These are phyloP conservation scores for Crotalaria pallida DNA, from an alignment of 306 rosid species.

Conservation along the genomic window DNA sequence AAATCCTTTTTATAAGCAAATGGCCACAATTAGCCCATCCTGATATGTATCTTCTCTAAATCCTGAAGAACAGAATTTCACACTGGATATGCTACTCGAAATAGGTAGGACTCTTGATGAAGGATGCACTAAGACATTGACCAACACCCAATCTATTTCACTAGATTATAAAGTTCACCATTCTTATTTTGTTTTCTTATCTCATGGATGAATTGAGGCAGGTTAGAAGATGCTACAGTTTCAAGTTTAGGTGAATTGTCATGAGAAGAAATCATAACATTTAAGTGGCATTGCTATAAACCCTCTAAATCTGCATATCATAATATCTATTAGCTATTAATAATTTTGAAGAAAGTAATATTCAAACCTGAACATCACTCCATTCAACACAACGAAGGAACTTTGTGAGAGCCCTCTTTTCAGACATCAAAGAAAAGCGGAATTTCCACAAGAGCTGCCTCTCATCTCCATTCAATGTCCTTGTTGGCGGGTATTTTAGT, in stretches of 20 bases:
- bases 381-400: slow-evolving; percentile 96
- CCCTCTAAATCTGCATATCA: slow-evolving; percentile 3
- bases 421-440: slow-evolving; percentile 97
- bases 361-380: slow-evolving; percentile 92
- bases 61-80: slow-evolving; percentile 1
- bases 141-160: not conserved
- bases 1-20: slow-evolving; percentile 6
- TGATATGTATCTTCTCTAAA: not conserved
- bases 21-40: not conserved
- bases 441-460: slow-evolving; percentile 98
- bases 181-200: not conserved
- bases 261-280: not conserved
- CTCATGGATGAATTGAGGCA: not conserved
- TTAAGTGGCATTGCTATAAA: not conserved
- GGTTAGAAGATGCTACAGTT: slow-evolving; percentile 4
- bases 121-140: slow-evolving; percentile 6
- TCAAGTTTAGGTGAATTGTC: slow-evolving; percentile 11
- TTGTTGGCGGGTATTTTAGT: slow-evolving; percentile 92
- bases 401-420: slow-evolving; percentile 98
- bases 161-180: not conserved
- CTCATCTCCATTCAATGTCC: slow-evolving; percentile 95
- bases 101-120: slow-evolving; percentile 9
- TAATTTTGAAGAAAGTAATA: slow-evolving; percentile 17
- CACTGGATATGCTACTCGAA: not conserved
- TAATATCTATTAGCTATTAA: not conserved